Base-by-base conservation (phyloP, 1,284 basidiomycete genomes). In the Pholiota adiposa region DNA sequence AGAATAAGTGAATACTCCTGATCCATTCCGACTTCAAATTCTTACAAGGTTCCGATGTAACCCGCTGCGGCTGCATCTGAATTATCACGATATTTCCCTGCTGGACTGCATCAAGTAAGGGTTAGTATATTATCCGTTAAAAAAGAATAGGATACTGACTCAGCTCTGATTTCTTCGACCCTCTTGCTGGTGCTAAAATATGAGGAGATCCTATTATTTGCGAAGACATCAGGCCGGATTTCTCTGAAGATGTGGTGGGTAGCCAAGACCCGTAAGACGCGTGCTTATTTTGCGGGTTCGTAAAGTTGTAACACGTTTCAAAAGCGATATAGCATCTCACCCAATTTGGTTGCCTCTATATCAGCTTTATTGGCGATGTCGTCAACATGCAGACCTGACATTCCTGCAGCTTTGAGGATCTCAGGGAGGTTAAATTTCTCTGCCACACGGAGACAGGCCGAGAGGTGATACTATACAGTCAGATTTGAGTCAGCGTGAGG, bases 211-310 rank as follows among this genome's bases (percentile, higher is more conserved):
- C 78, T 73, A 49, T 76, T 83, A 61, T 79, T 75, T 0, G 73
- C 68, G 58, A 82, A 82, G 0, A 78, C 72, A 56, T 81, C 72
- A 4, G 78, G 79, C 1, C 62, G 46, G 1, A 79, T 65, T 61
- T 83, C 80, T 5, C 59, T 59, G 58, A 77, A 82, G 50, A 81
- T 72, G 59, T 81, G 74, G 59, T 77, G 71, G 0, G 77, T 74
- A 0, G 77, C 75, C 5, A 81, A 69, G 11, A 73, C 65, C 21
- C 79, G 73, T 4, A 82, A 63, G 58, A 75, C 63, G 4, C 78
- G 75, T 18, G 68, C 79, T 79, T 40, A 18, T 33, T 33, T 33
- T 12, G 5, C 12, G 5, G 5, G 5, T 5, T 33, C 31, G 23
- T 5, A 3, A 16, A 33, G 27, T 54, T n/a, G 21, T n/a, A n/a